Percentiles rank a stretch among this genome's conserved stretches.
These are phyloP conservation scores for Hymenoscyphus salicellus DNA, from an alignment of 2,329 filamentous ascomycete species.

Conservation along the genomic window DNA sequence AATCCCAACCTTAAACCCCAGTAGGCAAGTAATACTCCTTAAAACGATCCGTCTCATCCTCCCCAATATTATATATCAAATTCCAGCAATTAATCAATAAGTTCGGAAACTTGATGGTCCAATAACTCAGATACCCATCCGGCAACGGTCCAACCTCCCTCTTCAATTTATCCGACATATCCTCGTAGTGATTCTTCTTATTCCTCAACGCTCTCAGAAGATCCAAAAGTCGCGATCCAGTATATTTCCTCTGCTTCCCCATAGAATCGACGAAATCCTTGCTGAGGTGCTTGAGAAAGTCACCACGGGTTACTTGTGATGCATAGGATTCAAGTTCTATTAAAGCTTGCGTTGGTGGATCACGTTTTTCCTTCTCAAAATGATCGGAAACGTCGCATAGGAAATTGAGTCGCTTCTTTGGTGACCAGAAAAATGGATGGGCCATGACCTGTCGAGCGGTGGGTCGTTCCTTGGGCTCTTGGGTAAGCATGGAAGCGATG, in stretches of 20 bases:
- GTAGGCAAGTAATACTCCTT: slow-evolving; percentile 64
- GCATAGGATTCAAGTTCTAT: slow-evolving; percentile 55
- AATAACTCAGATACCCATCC: slow-evolving; percentile 66
- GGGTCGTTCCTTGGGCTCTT: slow-evolving; percentile 58
- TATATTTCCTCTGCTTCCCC: slow-evolving; percentile 94
- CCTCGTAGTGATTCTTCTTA: slow-evolving; percentile 97
- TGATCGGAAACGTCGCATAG: slow-evolving; percentile 96
- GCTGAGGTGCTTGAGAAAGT: slow-evolving; percentile 76
- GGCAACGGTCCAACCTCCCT: slow-evolving; percentile 61
- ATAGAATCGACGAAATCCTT: slow-evolving; percentile 82
- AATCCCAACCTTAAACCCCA: slow-evolving; percentile 7
- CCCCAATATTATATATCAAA: slow-evolving; percentile 53
- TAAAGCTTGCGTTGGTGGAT: slow-evolving; percentile 71
- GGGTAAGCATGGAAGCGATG: slow-evolving; percentile 72
- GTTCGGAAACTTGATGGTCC: slow-evolving; percentile 64
- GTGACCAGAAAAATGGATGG: slow-evolving; percentile 94
- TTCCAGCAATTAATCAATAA: slow-evolving; percentile 65
- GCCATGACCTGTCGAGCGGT: slow-evolving; percentile 76
- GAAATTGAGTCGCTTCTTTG: slow-evolving; percentile 85
- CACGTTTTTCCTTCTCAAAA: slow-evolving; percentile 87
- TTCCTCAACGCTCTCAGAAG: slow-evolving; percentile 85
- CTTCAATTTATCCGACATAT: slow-evolving; percentile 81
- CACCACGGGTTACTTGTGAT: slow-evolving; percentile 55
- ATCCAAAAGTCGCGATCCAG: slow-evolving; percentile 77
- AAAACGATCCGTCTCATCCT: slow-evolving; percentile 57